Percentiles rank a stretch among this genome's conserved stretches.
Conservation (phyloP, 768 basidiomycete genomes). For the Auricularia sp. region DNA sequence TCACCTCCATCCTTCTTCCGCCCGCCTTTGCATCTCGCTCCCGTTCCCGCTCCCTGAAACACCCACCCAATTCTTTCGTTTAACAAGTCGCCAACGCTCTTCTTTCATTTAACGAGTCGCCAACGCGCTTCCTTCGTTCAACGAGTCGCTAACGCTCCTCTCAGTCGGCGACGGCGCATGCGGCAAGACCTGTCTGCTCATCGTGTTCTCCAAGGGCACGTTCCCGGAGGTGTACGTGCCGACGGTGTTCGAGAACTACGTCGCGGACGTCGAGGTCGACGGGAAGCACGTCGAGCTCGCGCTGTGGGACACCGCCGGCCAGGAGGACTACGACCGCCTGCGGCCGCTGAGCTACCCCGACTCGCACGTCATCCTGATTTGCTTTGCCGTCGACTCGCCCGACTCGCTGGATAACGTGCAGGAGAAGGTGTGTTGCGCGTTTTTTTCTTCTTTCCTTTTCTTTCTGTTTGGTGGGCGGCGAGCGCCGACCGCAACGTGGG, state of each 20-base stretch:
- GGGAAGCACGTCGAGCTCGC: conserved; percentile 98
- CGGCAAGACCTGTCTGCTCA: conserved; percentile 92
- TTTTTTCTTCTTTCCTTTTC: too few relatives aligned
- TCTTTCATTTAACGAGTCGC: too few relatives aligned
- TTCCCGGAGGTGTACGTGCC: conserved; percentile 99
- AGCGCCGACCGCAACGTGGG: too few relatives aligned
- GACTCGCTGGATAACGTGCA: conserved; percentile 99
- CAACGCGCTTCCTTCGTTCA: too few relatives aligned
- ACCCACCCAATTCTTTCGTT: too few relatives aligned
- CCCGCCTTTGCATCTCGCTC: too few relatives aligned
- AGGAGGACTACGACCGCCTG: conserved; percentile 98
- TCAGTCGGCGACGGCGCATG: conserved; percentile 92
- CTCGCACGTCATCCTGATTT: conserved; percentile 99
- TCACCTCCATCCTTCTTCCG: too few relatives aligned
- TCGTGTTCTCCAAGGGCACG: conserved; percentile 93
- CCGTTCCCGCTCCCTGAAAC: too few relatives aligned
- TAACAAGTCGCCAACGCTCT: too few relatives aligned
- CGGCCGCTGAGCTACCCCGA: conserved; percentile 97
- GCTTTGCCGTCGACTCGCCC: conserved; percentile 95
- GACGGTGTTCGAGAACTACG: conserved; percentile 99
- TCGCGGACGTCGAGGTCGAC: conserved; percentile 97
- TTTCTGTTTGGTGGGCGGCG: too few relatives aligned
- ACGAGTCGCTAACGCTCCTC: too few relatives aligned
- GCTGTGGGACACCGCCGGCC: conserved; percentile 99
- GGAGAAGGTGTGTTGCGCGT: conserved; percentile 55